Evolutionary conservation across 2,329 filamentous ascomycete species (phyloP).

Genomic region (Colletotrichum camelliae): DNA sequence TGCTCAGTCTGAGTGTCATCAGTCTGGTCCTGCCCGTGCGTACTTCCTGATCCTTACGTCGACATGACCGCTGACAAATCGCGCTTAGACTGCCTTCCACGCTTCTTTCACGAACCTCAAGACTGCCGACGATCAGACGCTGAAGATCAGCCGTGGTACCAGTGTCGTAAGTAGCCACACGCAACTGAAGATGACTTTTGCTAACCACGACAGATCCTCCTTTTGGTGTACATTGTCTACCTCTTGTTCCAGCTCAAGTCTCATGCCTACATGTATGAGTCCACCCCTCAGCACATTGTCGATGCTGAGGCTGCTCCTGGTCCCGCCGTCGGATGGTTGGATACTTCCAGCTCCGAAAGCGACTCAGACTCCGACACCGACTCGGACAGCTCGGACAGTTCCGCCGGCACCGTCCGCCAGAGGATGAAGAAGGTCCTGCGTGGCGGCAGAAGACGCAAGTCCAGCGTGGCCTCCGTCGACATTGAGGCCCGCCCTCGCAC

Average conservation of each 20-base stretch:
- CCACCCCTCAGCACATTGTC: conserved; percentile 89
- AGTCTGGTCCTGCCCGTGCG: conserved; percentile 82
- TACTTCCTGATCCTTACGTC: conserved; percentile 41
- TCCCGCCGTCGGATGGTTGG: conserved; percentile 81
- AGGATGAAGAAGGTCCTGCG: conserved; percentile 79
- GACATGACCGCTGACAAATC: conserved; percentile 30
- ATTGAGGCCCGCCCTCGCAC: conserved; percentile 40
- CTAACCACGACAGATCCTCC: conserved; percentile 61
- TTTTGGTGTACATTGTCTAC: conserved; percentile 84
- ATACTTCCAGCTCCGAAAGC: conserved; percentile 67
- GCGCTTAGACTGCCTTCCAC: conserved; percentile 80
- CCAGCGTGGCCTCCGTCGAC: conserved; percentile 73
- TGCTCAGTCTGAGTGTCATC: conserved; percentile 88
- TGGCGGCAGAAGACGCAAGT: conserved; percentile 75
- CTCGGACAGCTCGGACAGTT: conserved; percentile 66
- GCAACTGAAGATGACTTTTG: not conserved
- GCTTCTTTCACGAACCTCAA: conserved; percentile 74
- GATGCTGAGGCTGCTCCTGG: conserved; percentile 91
- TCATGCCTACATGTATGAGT: conserved; percentile 90
- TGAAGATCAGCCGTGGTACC: conserved; percentile 88
- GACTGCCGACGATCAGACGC: conserved; percentile 71
- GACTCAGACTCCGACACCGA: conserved; percentile 69
- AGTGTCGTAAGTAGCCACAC: conserved; percentile 69
- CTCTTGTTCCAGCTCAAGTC: conserved; percentile 91
- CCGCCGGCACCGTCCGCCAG: conserved; percentile 70